Conservation (phyloP, 345 rosid species). For the Odontarrhena argentea region DNA sequence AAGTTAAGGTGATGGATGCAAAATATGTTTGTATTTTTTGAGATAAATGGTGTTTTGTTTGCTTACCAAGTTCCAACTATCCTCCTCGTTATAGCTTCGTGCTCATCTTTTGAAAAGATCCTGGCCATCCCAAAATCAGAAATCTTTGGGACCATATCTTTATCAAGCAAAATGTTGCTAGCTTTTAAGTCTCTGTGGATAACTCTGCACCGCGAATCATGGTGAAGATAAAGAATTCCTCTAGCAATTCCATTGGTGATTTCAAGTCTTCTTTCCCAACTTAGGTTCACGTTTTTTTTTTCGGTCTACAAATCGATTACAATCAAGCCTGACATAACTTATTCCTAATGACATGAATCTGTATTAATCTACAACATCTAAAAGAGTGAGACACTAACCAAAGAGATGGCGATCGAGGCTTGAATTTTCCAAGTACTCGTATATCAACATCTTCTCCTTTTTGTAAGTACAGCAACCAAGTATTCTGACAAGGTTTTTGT, state of each 20-base stretch:
- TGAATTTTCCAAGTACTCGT: conserved; percentile 51
- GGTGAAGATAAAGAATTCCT: not conserved
- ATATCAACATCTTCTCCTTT: conserved; percentile 54
- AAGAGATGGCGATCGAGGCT: conserved; percentile 51
- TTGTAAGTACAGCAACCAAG: conserved; percentile 52
- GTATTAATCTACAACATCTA: not conserved
- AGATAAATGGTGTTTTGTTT: not conserved
- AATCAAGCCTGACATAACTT: too few species aligned
- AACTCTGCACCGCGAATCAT: not conserved
- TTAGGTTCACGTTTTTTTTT: not conserved
- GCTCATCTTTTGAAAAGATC: not conserved
- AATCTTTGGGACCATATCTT: not conserved
- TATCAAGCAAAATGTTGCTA: not conserved
- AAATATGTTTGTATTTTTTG: too few species aligned
- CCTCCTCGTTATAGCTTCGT: not conserved
- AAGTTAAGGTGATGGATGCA: not conserved
- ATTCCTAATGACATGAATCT: too few species aligned
- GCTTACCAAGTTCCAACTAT: conserved; percentile 5
- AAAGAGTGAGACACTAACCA: conserved; percentile 31
- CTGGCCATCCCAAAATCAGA: conserved; percentile 9
- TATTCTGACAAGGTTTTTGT: conserved; percentile 52
- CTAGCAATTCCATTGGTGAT: not conserved
- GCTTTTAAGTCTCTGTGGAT: not conserved
- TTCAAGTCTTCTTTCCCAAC: not conserved
- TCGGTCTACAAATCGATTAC: too few species aligned